Evolutionary conservation across 495 filamentous ascomycete species (phyloP).

Genomic region (Aspergillus biplanus): DNA sequence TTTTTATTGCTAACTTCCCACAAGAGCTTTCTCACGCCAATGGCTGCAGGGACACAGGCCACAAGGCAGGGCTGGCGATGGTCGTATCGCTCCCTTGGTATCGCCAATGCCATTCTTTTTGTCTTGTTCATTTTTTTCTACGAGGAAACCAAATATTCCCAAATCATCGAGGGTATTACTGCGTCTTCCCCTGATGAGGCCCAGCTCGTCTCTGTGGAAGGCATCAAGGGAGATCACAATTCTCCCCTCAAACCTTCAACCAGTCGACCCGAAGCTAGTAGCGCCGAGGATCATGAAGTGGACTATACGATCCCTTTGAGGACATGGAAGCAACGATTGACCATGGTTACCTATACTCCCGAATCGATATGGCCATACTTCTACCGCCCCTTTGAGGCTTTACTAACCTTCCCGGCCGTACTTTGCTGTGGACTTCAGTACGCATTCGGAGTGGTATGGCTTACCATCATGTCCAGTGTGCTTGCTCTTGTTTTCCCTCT

Average conservation of each 20-base stretch:
- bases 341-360: slow-evolving; percentile 30
- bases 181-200: slow-evolving; percentile 6
- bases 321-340: slow-evolving; percentile 32
- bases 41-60: slow-evolving; percentile 39
- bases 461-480: slow-evolving; percentile 38
- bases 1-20: not conserved
- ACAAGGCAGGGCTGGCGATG: slow-evolving; percentile 37
- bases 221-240: slow-evolving; percentile 15
- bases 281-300: slow-evolving; percentile 25
- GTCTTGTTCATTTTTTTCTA: slow-evolving; percentile 34
- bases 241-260: not conserved
- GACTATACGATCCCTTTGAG: slow-evolving; percentile 32
- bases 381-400: slow-evolving; percentile 37
- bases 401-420: slow-evolving; percentile 43
- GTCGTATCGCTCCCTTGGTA: slow-evolving; percentile 36
- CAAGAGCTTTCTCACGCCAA: slow-evolving; percentile 40
- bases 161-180: slow-evolving; percentile 24
- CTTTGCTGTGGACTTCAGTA: slow-evolving; percentile 44
- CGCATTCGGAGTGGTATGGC: slow-evolving; percentile 40
- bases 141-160: slow-evolving; percentile 43
- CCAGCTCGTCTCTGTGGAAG: not conserved
- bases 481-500: slow-evolving; percentile 37
- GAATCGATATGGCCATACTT: slow-evolving; percentile 41
- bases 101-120: slow-evolving; percentile 34
- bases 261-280: slow-evolving; percentile 16